Base-by-base conservation (phyloP, 163 green algal genomes). In the Volvox carteri region DNA sequence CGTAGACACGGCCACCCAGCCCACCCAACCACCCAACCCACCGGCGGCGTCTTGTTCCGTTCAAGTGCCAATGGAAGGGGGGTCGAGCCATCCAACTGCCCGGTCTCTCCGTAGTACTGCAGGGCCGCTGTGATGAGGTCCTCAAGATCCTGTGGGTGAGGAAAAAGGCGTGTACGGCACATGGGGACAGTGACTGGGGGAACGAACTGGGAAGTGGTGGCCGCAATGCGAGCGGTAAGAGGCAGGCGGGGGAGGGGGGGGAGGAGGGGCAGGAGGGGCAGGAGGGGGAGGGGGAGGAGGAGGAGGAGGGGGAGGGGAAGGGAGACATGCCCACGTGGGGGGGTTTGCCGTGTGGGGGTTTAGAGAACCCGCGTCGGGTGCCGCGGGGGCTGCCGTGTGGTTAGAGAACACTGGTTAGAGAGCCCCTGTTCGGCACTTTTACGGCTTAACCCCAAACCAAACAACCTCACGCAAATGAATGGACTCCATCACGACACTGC, bases 121-220 rank as follows among this genome's bases (percentile, higher is more conserved):
- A 98, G 90, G 7, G 93, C 96, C 1, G 96, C 96, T 0, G 56
- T 80, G 25, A 98, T 42, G 62, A 98, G 90, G 74, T 96, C 96
- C 76, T 98, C 94, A 46, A 88, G 81, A 50, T 88, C 81, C 81
- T 88, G 65, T 30, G n/a, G 48, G n/a, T n/a, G n/a, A n/a, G n/a
- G n/a, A n/a, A n/a, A n/a, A n/a, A n/a, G n/a, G n/a, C n/a, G n/a
- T n/a, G n/a, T n/a, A n/a, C n/a, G n/a, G n/a, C n/a, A n/a, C n/a
- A n/a, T n/a, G n/a, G n/a, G n/a, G n/a, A n/a, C n/a, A n/a, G n/a
- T n/a, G n/a, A n/a, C n/a, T 42, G 73, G 44, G 39, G 33, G 33
- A 28, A 39, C 28, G 62, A 28, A 11, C 16, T 39, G 62, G 62
- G 4, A 28, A 73, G 65, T 33, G 30, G 23, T n/a, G n/a, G n/a